Conservation (phyloP, 1,139 yeast genomes). For the Yamadazyma aaseri region DNA sequence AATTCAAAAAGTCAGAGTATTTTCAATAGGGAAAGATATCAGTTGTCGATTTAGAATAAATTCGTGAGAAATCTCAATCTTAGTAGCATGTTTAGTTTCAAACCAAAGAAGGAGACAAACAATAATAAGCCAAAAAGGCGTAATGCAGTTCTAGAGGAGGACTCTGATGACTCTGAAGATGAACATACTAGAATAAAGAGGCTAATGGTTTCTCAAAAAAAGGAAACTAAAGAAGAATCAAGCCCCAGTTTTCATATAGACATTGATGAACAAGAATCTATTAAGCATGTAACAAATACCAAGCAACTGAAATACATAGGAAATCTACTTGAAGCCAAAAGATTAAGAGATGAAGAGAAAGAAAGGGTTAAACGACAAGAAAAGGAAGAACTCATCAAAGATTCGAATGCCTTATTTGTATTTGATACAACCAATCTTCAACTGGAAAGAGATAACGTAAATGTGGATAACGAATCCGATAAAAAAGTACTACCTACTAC, state of each 20-base stretch:
- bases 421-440: no score
- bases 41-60: no score
- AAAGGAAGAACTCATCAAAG: slow-evolving; percentile 4
- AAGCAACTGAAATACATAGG: slow-evolving; percentile 11
- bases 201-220: slow-evolving; percentile 3
- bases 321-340: slow-evolving; percentile 11
- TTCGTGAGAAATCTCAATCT: not conserved
- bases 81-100: slow-evolving; percentile 12
- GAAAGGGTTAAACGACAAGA: slow-evolving; percentile 2
- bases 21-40: no score
- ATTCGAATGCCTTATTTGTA: slow-evolving; percentile 7
- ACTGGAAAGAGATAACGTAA: no score
- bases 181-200: slow-evolving; percentile 5
- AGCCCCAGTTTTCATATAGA: no score
- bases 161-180: slow-evolving; percentile 3
- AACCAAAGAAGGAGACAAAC: slow-evolving; percentile 7
- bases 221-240: slow-evolving; percentile 7
- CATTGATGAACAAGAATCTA: no score
- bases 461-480: no score
- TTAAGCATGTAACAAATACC: no score
- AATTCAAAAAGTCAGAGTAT: no score
- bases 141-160: slow-evolving; percentile 6
- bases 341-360: slow-evolving; percentile 10
- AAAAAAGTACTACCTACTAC: no score
- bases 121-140: slow-evolving; percentile 1